Base-by-base conservation (phyloP, 106 monocot genomes). In the Triglochin maritima region DNA sequence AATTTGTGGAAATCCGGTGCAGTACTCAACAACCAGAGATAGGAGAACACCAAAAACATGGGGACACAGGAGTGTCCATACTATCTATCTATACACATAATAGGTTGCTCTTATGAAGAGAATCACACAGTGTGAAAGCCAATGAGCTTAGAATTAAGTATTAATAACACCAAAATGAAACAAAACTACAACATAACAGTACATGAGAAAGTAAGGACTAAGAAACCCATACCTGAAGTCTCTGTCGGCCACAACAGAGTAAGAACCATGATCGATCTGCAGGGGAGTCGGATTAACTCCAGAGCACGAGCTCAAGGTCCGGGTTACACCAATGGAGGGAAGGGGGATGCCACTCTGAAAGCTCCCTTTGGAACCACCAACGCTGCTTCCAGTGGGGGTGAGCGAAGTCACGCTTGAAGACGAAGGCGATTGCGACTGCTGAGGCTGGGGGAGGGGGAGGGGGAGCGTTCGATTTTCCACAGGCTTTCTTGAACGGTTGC, bases 401-500 rank as follows among this genome's bases (percentile, higher is more conserved):
- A 64, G 64, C 29, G 80, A 70, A 17, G 87, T 69, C 53, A 71
- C 71, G 6, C 77, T 77, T n/a, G 80, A 80, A 17, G 86, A 83
- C 9, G 70, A 66, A 1, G 74, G 70, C 1, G 62, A 29, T 29
- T 29, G 76, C 15, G 83, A 61, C 6, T 78, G 48, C 12, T n/a
- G n/a, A n/a, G n/a, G n/a, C n/a, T n/a, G n/a, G n/a, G 78, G 73
- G 69, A 75, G 83, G 61, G 77, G 62, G 70, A 75, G 29, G 29
- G 29, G 29, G 29, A 1, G 72, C 45, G 74, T 71, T 67, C 77
- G 85, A 14, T 83, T 68, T 77, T 77, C 77, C 77, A 77, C 77
- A 71, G 77, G 77, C 77, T 77, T 77, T 77, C 77, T 77, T 77
- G 77, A 77, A 77, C 77, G 77, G 71, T 77, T 77, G 62, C 77